Evolutionary conservation across 306 rosid genomes (phyloP).

Genomic region (Morella rubra): DNA sequence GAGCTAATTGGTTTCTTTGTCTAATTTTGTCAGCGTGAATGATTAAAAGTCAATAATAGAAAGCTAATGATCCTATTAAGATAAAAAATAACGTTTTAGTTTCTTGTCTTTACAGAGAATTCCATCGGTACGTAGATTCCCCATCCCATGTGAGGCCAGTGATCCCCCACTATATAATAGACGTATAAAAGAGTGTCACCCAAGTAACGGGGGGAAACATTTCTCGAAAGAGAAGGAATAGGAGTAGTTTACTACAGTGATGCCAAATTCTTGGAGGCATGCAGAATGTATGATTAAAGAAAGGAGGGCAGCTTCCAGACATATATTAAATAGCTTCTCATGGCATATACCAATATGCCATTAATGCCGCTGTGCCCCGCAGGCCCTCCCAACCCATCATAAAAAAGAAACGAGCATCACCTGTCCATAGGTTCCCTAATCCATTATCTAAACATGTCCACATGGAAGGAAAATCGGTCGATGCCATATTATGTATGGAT

Average conservation of each 20-base stretch:
- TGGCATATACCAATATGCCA: no score
- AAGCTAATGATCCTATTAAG: no score
- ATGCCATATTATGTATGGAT: neutral
- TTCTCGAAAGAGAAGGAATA: neutral
- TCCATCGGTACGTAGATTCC: no score
- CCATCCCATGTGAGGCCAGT: no score
- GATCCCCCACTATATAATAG: neutral
- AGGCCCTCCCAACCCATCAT: no score
- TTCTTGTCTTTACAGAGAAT: no score
- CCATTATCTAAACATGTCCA: neutral
- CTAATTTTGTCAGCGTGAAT: neutral
- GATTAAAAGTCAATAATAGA: neutral
- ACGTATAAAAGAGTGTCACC: neutral
- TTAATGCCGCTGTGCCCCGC: no score
- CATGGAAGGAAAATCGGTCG: neutral
- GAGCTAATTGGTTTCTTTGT: neutral
- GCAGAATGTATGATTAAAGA: neutral
- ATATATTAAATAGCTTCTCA: no score
- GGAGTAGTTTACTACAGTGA: slow-evolving; percentile 1
- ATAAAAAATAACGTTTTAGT: no score
- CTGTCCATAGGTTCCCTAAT: neutral
- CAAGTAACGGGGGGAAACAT: neutral
- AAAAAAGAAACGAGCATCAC: no score
- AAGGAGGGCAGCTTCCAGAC: neutral
- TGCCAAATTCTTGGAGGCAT: slow-evolving; percentile 29